Base-by-base conservation (phyloP, 495 filamentous ascomycete genomes). In the Neurospora discreta region DNA sequence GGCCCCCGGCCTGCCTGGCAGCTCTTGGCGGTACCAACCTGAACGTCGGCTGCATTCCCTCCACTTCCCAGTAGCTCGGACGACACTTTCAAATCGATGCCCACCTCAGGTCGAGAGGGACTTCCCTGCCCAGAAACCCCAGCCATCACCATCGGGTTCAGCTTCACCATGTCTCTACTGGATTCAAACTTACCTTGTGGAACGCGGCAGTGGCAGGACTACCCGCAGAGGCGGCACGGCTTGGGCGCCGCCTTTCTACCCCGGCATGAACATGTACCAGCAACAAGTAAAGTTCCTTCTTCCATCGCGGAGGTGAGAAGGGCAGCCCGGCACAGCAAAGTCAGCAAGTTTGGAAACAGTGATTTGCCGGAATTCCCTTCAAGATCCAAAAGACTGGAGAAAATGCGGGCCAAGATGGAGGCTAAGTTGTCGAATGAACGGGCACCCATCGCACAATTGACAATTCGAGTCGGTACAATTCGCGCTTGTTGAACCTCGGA, bases 1-100 rank as follows among this genome's bases (percentile, higher is more conserved):
- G 18, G 5, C 33, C 33, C 3, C 33, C 78, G 95, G 94, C 75
- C 33, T 36, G 33, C 4, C 33, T 3, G 3, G 0, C 33, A 36
- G 87, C 88, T 71, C 90, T 99, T 77, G 95, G 95, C 75, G 95
- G 95, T 78, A 99, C 95, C 74, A 98, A 95, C 87, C 86, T 99
- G 77, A 99, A 99, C 84, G 96, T 99, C 80, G 95, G 96, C 83
- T 99, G 95, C 84, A 99, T 98, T 78, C 96, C 95, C 67, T 98
- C 95, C 71, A 99, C 42, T n/a, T 44, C 7, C 8, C 1, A 44
- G 33, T n/a, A 99, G 84, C 97, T 23, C 20, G 44, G 42, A 44
- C 18, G 7, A n/a, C 18, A 44, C 18, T 44, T 44, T n/a, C 18
- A 44, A 44, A n/a, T 44, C 18, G 44, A 13, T 26, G 44, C 44